Evolutionary conservation across 2,329 filamentous ascomycete genomes (phyloP).

Genomic region (Penicillium sp.): DNA sequence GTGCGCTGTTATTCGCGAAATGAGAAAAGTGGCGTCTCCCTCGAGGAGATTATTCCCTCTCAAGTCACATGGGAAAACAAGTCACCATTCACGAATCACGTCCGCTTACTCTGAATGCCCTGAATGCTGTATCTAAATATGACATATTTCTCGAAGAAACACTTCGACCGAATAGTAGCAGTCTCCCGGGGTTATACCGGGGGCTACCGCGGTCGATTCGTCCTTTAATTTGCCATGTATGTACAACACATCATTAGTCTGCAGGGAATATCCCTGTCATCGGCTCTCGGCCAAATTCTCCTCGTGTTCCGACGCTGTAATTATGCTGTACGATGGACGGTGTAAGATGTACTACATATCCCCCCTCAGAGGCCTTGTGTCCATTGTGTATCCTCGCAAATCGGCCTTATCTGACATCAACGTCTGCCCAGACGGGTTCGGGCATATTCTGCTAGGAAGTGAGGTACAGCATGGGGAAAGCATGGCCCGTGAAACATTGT

Average conservation of each 20-base stretch:
- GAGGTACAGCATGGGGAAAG: slow-evolving; percentile 7
- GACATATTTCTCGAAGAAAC: background rate
- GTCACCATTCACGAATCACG: background rate
- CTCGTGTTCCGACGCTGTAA: slow-evolving; percentile 9
- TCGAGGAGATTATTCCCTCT: slow-evolving; percentile 2
- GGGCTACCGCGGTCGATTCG: background rate
- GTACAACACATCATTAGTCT: slow-evolving; percentile 12
- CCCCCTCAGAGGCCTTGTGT: slow-evolving; percentile 13
- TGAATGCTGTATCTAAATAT: background rate
- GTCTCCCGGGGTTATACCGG: background rate
- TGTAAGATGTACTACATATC: background rate
- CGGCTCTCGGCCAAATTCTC: slow-evolving; percentile 5
- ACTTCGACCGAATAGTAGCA: background rate
- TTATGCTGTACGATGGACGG: slow-evolving; percentile 1
- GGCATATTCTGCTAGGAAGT: slow-evolving; percentile 1
- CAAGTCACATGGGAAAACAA: slow-evolving; percentile 4
- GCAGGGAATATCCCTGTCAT: slow-evolving; percentile 10
- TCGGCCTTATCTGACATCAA: slow-evolving; percentile 14
- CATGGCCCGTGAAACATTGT: slow-evolving; percentile 13
- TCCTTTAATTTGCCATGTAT: slow-evolving; percentile 2
- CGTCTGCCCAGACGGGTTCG: slow-evolving; percentile 13
- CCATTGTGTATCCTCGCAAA: slow-evolving; percentile 2
- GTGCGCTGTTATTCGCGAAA: slow-evolving; percentile 18
- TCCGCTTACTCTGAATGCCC: too few species aligned
- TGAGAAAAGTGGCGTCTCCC: slow-evolving; percentile 1